Evolutionary conservation across 768 basidiomycete genomes (phyloP).

Genomic region (Kwoniella newhampshirensis): DNA sequence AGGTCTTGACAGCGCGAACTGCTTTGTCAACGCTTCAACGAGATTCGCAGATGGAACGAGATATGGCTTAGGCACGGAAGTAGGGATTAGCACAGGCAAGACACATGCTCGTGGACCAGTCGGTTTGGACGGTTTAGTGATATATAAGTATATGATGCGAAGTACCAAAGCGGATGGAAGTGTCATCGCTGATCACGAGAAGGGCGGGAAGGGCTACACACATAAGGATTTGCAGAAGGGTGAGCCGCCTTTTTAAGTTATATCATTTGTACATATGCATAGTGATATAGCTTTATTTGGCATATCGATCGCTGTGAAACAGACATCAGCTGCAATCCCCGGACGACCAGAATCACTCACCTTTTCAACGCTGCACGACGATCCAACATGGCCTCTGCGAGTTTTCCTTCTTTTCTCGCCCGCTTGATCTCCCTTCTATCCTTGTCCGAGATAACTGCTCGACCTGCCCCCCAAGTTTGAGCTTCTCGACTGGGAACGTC

Average conservation of each 20-base stretch:
- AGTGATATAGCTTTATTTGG: slow-evolving; percentile 29
- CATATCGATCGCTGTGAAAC: slow-evolving; percentile 44
- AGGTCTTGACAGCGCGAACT: slow-evolving; percentile 87
- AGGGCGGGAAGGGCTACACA: slow-evolving; percentile 66
- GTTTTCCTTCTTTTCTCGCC: slow-evolving; percentile 50
- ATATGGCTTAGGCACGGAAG: slow-evolving; percentile 96
- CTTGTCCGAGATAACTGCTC: slow-evolving; percentile 42
- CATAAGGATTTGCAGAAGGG: slow-evolving; percentile 46
- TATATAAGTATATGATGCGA: slow-evolving; percentile 91
- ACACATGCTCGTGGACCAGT: slow-evolving; percentile 97
- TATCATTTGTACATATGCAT: too few relatives aligned
- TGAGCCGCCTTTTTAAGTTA: slow-evolving; percentile 32
- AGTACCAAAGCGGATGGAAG: slow-evolving; percentile 75
- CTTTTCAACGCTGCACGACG: slow-evolving; percentile 50
- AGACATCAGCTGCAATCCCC: neutral
- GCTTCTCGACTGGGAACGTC: slow-evolving; percentile 37
- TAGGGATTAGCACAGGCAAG: slow-evolving; percentile 93
- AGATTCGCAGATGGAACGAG: slow-evolving; percentile 95
- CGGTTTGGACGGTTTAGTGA: slow-evolving; percentile 87
- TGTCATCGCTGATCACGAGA: slow-evolving; percentile 76
- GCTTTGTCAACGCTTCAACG: slow-evolving; percentile 91
- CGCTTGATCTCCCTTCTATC: slow-evolving; percentile 48
- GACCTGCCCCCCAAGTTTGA: slow-evolving; percentile 49
- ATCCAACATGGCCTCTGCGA: slow-evolving; percentile 53
- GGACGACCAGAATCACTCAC: slow-evolving; percentile 18